Conservation (phyloP, 78 protist species). For the Guillardia theta region DNA sequence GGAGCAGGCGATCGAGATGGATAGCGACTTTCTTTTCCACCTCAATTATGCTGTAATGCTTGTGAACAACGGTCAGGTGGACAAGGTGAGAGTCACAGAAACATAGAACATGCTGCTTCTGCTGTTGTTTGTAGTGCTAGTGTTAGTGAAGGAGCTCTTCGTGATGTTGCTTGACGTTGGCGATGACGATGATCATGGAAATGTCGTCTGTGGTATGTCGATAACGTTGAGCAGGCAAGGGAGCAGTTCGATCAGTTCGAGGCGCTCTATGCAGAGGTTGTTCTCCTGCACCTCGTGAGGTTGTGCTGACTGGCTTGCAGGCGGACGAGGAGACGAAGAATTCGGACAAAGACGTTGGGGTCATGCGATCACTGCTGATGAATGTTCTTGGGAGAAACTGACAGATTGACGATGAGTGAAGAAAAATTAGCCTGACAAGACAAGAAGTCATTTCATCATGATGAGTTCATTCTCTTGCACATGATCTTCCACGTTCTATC, state of each 20-base stretch:
- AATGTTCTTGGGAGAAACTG: too few relatives aligned
- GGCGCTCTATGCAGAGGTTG: neutral
- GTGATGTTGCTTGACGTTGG: neutral
- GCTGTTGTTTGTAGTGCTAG: neutral
- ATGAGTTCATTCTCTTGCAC: too few relatives aligned
- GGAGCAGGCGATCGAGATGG: conserved; percentile 56
- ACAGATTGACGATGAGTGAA: too few relatives aligned
- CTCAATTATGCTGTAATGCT: conserved; percentile 63
- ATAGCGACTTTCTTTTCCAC: conserved; percentile 60
- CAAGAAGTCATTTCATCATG: too few relatives aligned
- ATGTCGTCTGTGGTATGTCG: neutral
- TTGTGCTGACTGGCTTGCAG: neutral
- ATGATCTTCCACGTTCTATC: too few relatives aligned
- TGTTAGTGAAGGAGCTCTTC: neutral
- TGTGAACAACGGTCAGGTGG: conserved; percentile 41
- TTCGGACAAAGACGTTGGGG: neutral
- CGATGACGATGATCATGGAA: neutral
- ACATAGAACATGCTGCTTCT: neutral
- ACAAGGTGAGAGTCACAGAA: neutral
- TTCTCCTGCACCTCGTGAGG: neutral
- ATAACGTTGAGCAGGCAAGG: neutral
- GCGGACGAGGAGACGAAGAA: neutral
- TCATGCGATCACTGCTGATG: too few relatives aligned
- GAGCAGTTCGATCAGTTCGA: neutral
- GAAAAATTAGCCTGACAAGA: too few relatives aligned